Base-by-base conservation (phyloP, 768 basidiomycete species). In the Tulasnella calospora region DNA sequence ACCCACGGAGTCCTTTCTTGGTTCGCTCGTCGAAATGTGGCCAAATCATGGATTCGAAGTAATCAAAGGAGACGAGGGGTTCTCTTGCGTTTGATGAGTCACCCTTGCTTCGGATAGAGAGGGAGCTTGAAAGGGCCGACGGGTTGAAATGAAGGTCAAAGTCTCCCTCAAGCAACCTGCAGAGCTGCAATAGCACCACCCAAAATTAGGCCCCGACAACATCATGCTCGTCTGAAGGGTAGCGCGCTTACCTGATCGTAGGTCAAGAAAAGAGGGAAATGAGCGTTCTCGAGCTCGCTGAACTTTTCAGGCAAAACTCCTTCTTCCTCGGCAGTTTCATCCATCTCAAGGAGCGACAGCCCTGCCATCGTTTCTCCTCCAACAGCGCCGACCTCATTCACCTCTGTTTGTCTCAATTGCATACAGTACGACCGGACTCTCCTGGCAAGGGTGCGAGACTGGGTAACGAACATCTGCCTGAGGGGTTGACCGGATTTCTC, bases 261-360 rank as follows among this genome's bases (percentile, higher is more conserved):
- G 17, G 79, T 79, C n/a, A 80, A 40, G 73, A 80, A 80, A 44
- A 80, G 67, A 27, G 79, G 79, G 57, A 80, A 80, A 74, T 80
- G 79, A 27, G 74, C 27, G 35, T 80, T 79, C 41, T 44, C 36
- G 6, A 80, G 67, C 40, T 79, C 71, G 47, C 80, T 80, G 38
- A n/a, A 80, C 36, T 36, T 23, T 30, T 40, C 35, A 17, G 79
- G 79, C 36, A 79, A 57, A 4, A 46, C 30, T 19, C 36, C 40
- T 8, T 57, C 41, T 9, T 47, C 79, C 17, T 78, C 79, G 3
- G 79, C 72, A 19, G 74, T 71, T n/a, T 78, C 71, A 57, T 78
- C 79, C n/a, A 70, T 40, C 15, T 72, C 61, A 19, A 78, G n/a
- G 6, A 79, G 40, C 40, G 36, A 46, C 35, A 51, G 38, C 19